Evolutionary conservation across 2,329 filamentous ascomycete genomes (phyloP).

Genomic region (Calonectria fujianensis): DNA sequence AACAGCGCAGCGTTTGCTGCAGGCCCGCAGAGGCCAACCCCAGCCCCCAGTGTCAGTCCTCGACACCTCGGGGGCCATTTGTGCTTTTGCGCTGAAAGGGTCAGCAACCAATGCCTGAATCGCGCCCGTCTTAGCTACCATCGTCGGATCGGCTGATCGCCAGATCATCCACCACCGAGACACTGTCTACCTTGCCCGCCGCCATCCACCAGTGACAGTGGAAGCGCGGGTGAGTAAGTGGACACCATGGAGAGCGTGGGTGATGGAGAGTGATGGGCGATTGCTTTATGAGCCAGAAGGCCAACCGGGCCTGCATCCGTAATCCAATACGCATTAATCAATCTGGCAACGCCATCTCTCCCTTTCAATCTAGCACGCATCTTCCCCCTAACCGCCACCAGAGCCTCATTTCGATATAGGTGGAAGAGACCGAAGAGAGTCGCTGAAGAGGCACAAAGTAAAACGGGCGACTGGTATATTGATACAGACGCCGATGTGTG

Average conservation of each 20-base stretch:
- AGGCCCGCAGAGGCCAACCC: conserved; percentile 39
- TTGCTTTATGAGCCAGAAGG: conserved; percentile 22
- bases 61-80: conserved; percentile 29
- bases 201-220: conserved; percentile 38
- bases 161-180: conserved; percentile 48
- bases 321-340: conserved; percentile 34
- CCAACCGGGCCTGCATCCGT: conserved; percentile 11
- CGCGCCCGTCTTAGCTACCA: conserved; percentile 38
- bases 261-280: conserved; percentile 12
- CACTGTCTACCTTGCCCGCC: conserved; percentile 46
- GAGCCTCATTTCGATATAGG: conserved; percentile 31
- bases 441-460: background rate
- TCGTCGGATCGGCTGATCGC: conserved; percentile 47
- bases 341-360: conserved; percentile 28
- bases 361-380: conserved; percentile 20
- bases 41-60: conserved; percentile 31
- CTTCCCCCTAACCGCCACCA: background rate
- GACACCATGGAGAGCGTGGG: conserved; percentile 4
- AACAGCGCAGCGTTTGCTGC: conserved; percentile 51
- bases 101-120: conserved; percentile 27
- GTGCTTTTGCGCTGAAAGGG: conserved; percentile 25
- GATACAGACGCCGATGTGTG: background rate
- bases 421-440: background rate
- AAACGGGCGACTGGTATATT: background rate
- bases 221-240: conserved; percentile 41